These are phyloP conservation scores for Podospora tetraspora DNA, from an alignment of 495 filamentous ascomycete species.

Conservation along the genomic window DNA sequence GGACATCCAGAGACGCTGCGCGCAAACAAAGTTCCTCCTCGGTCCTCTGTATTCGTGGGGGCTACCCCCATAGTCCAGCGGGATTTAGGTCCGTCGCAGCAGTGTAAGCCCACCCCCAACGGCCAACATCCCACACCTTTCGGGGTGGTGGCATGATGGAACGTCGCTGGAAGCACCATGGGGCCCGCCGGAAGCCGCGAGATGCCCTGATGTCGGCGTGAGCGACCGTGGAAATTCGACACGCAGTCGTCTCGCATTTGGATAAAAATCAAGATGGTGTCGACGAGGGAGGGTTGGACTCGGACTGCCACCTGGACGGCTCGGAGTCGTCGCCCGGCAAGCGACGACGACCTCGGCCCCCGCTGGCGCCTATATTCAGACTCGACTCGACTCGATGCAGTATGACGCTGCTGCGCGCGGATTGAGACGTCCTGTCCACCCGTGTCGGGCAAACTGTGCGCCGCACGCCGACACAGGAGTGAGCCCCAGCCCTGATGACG, in stretches of 20 bases:
- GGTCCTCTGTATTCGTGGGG: constrained; percentile 1
- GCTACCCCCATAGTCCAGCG: background rate
- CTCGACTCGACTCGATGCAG: constrained; percentile 9
- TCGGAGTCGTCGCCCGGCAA: background rate
- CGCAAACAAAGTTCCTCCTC: background rate
- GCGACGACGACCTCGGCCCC: background rate
- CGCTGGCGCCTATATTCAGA: background rate
- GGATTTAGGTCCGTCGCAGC: background rate
- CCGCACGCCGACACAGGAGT: background rate
- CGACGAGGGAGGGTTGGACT: background rate
- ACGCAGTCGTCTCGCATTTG: background rate
- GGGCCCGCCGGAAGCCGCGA: constrained; percentile 11
- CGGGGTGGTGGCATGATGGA: constrained; percentile 9
- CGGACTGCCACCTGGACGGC: too few species aligned
- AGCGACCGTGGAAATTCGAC: constrained; percentile 4
- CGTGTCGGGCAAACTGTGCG: constrained; percentile 9
- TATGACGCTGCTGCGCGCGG: constrained; percentile 9
- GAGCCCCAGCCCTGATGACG: constrained; percentile 1
- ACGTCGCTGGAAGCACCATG: constrained; percentile 2
- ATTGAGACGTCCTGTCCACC: constrained; percentile 3
- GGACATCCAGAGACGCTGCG: constrained; percentile 14
- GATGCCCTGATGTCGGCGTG: background rate
- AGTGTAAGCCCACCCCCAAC: constrained; percentile 12
- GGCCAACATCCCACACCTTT: constrained; percentile 6
- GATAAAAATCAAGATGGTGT: background rate